Evolutionary conservation across 2,329 filamentous ascomycete species (phyloP).

Genomic region (Penicillium sp.): DNA sequence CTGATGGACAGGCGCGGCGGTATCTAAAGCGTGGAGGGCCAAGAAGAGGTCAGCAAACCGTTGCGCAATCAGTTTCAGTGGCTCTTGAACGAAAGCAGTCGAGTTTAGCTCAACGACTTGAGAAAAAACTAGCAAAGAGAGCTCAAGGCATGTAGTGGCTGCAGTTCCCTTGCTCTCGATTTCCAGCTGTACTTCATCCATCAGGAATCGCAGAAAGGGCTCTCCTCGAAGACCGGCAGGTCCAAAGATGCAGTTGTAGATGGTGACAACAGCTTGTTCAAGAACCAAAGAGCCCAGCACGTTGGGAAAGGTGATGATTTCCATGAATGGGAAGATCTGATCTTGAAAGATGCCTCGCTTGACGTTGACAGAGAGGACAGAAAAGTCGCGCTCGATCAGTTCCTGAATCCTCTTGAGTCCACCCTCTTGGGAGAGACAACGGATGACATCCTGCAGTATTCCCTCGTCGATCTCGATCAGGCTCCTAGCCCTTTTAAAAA

Average conservation of each 20-base stretch:
- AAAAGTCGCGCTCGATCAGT: constrained; percentile 23
- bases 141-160: constrained; percentile 22
- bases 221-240: constrained; percentile 29
- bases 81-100: constrained; percentile 34
- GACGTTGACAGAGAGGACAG: constrained; percentile 12
- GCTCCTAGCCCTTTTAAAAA: constrained; percentile 27
- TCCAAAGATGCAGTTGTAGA: constrained; percentile 48
- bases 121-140: constrained; percentile 25
- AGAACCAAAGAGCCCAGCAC: constrained; percentile 45
- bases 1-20: constrained; percentile 12
- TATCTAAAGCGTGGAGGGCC: constrained; percentile 5
- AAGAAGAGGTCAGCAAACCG: constrained; percentile 18
- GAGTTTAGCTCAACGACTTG: constrained; percentile 39
- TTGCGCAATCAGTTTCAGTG: constrained; percentile 17
- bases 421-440: constrained; percentile 27
- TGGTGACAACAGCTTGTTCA: constrained; percentile 42
- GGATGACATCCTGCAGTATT: constrained; percentile 30
- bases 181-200: neutral
- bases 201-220: constrained; percentile 1
- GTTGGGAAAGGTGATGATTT: constrained; percentile 41
- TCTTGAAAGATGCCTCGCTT: constrained; percentile 19
- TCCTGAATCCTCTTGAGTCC: constrained; percentile 32
- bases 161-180: neutral
- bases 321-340: constrained; percentile 43
- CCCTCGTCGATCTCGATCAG: constrained; percentile 25